Percentiles rank a stretch among this genome's conserved stretches.
Evolutionary conservation across 805 yeast genomes (phyloP).

Genomic region (Wickerhamiella sorbophila): DNA sequence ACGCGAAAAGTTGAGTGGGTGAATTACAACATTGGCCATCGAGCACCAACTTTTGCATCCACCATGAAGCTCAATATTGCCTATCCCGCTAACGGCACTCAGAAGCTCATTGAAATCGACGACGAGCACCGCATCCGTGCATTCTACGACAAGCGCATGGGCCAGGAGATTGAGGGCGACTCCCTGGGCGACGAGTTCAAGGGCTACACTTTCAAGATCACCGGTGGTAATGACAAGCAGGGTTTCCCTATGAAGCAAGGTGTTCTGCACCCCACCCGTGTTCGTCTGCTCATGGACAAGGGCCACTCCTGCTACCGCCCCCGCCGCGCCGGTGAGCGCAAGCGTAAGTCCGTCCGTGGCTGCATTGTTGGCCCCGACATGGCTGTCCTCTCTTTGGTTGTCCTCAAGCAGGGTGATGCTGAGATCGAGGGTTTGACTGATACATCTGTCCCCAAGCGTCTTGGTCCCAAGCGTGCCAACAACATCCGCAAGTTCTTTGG

Average conservation of each 20-base stretch:
- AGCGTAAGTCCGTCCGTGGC: slow-evolving; percentile 99
- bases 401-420: slow-evolving; percentile 93
- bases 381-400: slow-evolving; percentile 84
- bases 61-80: slow-evolving; percentile 85
- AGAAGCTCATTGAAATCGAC: slow-evolving; percentile 93
- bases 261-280: slow-evolving; percentile 99
- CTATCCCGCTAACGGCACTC: slow-evolving; percentile 99
- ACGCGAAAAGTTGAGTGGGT: not conserved
- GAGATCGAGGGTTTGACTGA: slow-evolving; percentile 96
- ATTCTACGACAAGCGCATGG: slow-evolving; percentile 99
- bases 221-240: slow-evolving; percentile 99
- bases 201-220: slow-evolving; percentile 96
- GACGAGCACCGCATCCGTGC: slow-evolving; percentile 98
- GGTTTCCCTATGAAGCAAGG: slow-evolving; percentile 99
- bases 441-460: slow-evolving; percentile 90
- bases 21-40: slow-evolving; percentile 1
- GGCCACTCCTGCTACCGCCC: slow-evolving; percentile 99
- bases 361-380: slow-evolving; percentile 96
- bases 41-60: slow-evolving; percentile 1
- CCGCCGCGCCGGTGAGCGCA: slow-evolving; percentile 98
- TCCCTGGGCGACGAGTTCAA: slow-evolving; percentile 96
- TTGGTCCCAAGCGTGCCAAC: slow-evolving; percentile 99
- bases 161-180: slow-evolving; percentile 99
- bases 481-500: slow-evolving; percentile 99
- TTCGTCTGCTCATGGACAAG: slow-evolving; percentile 82